A percentile compares a stretch with the other conserved stretches of the same genome.
These are phyloP conservation scores for button mushroom (Agaricus bisporus) DNA, from an alignment of 768 basidiomycete genomes.

Conservation along the genomic window DNA sequence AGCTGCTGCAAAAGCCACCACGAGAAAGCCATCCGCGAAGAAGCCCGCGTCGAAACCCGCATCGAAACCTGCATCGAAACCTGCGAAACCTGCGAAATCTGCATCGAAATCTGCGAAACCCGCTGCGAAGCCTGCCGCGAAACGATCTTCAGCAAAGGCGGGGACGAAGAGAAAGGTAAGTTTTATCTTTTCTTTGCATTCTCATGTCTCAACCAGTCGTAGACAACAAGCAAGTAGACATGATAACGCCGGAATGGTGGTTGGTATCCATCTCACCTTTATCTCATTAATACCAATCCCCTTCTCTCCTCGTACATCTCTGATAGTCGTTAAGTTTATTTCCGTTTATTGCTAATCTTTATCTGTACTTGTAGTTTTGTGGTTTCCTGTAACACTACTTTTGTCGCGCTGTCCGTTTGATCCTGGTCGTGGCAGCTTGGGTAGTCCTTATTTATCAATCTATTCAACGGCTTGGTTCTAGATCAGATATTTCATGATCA, in stretches of 20 bases:
- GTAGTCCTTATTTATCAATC: neutral
- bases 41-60: constrained; percentile 16
- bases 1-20: constrained; percentile 26
- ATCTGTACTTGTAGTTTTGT: constrained; percentile 9
- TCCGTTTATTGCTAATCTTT: neutral
- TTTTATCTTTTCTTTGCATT: neutral
- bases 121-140: constrained; percentile 25
- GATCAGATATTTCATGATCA: no score
- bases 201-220: neutral
- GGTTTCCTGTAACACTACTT: constrained; percentile 14
- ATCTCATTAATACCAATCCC: constrained; percentile 12
- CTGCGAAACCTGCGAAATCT: constrained; percentile 17
- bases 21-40: constrained; percentile 32
- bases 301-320: constrained; percentile 11
- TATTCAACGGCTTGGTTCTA: neutral
- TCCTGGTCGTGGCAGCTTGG: neutral
- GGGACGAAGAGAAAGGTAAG: constrained; percentile 31
- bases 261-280: neutral
- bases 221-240: constrained; percentile 24
- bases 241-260: neutral
- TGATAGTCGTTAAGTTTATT: neutral
- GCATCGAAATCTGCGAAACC: constrained; percentile 11
- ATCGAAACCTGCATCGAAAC: constrained; percentile 21
- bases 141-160: constrained; percentile 15
- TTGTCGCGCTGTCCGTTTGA: constrained; percentile 5